Evolutionary conservation across 2,329 filamentous ascomycete genomes (phyloP), one percentile per base, ranked within the genome.

Genomic region (Pleurostoma richardsiae): DNA sequence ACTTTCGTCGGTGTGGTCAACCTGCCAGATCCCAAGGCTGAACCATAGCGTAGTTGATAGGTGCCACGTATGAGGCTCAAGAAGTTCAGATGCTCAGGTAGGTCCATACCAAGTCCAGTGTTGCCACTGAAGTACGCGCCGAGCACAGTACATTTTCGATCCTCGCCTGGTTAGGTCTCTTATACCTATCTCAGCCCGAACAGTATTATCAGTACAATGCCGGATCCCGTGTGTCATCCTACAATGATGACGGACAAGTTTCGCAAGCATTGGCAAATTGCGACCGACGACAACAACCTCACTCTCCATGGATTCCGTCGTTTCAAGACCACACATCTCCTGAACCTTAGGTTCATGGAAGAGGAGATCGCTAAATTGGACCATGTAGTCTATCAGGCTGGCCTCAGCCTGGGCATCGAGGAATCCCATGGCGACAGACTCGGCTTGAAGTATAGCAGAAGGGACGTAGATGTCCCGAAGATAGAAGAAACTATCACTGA

Each of bases 321-420:
- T 4, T 63, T 59, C 43, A 63, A 60, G 38, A 60, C 56, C 0
- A 50, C 56, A 5, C 63, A 69, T 42, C 52, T 65, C 3, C 46
- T 67, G 11, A 67, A 64, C 45, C 56, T 65, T 27, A 58, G 61
- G 10, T 62, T 60, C 30, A 51, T 64, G 5, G 60, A 66, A 49
- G 50, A 55, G 6, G 62, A 67, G 45, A 62, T 65, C 38, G 54
- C 57, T 3, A 47, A 58, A 8, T 44, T 60, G 19, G 63, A 67
- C 49, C 57, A 60, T 49, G 36, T 38, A 3, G 54, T 67, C 1
- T 66, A 65, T 43, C 62, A 66, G 45, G 57, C 60, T 29, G 63
- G 62, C 6, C 55, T 66, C 3, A 53, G 51, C 10, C 46, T 65
- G 6, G 52, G 48, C 7, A 39, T 56, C 1, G 49, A 48, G 11